Evolutionary conservation across 1,284 basidiomycete genomes (phyloP).

Genomic region (Volvariella surrecta): DNA sequence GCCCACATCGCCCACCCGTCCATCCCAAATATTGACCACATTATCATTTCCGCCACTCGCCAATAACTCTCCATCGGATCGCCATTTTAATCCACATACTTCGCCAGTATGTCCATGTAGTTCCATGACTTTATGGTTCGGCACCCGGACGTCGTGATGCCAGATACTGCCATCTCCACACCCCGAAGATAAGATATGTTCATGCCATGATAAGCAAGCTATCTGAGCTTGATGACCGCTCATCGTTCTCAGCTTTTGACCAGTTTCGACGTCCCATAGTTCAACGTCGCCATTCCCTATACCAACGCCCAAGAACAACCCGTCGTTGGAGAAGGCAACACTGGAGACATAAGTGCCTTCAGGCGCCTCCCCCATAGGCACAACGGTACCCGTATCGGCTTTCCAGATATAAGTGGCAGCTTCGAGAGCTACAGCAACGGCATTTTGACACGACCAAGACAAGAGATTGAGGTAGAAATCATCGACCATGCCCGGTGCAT

Average conservation of each 20-base stretch:
- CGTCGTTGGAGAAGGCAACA: conserved; percentile 85
- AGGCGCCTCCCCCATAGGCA: conserved; percentile 67
- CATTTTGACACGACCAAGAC: conserved; percentile 83
- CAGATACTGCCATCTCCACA: conserved; percentile 90
- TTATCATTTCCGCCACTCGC: conserved; percentile 96
- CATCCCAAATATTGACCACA: conserved; percentile 95
- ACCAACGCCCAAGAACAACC: conserved; percentile 82
- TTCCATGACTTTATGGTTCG: conserved; percentile 85
- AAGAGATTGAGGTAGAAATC: conserved; percentile 98
- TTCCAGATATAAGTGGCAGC: conserved; percentile 88
- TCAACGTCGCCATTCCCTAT: conserved; percentile 84
- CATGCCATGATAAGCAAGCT: conserved; percentile 78
- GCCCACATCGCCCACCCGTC: conserved; percentile 59
- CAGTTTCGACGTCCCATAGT: conserved; percentile 89
- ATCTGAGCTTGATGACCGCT: conserved; percentile 75
- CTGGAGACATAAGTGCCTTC: conserved; percentile 71
- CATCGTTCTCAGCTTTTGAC: conserved; percentile 85
- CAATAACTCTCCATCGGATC: conserved; percentile 78
- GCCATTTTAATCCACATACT: conserved; percentile 82
- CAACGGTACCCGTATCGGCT: conserved; percentile 82
- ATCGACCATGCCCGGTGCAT: conserved; percentile 91
- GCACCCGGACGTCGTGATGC: conserved; percentile 88
- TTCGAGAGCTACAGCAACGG: conserved; percentile 83
- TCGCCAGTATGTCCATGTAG: conserved; percentile 85
- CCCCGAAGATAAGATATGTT: conserved; percentile 81